phyloP scores from a whole-genome alignment of 306 rosid genomes.

The Cicer judaicum region DNA sequence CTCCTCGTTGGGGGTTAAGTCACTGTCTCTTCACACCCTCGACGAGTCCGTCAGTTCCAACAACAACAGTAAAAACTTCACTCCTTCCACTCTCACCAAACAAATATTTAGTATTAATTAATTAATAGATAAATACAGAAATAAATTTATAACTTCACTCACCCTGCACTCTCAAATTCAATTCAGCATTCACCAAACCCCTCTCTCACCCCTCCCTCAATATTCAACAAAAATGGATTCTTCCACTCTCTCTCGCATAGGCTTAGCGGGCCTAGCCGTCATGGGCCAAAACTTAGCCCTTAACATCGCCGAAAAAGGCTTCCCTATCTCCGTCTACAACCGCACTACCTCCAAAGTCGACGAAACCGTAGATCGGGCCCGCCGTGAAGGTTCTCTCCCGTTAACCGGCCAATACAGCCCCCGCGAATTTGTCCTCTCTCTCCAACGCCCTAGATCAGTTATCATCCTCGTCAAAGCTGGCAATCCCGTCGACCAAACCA shows the following conservation, averaged over 20 bases:
- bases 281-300: conserved; percentile 99
- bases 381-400: conserved; percentile 69
- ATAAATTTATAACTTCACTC: not conserved
- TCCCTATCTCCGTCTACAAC: conserved; percentile 96
- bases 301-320: conserved; percentile 93
- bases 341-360: conserved; percentile 87
- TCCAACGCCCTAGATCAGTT: conserved; percentile 88
- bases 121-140: not conserved
- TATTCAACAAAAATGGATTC: conserved; percentile 56
- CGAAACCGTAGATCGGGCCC: conserved; percentile 85
- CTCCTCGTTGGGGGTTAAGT: conserved; percentile 51
- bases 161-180: not conserved
- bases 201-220: not conserved
- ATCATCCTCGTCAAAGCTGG: conserved; percentile 97
- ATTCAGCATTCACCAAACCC: not conserved
- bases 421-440: conserved; percentile 78
- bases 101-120: not conserved
- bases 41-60: conserved; percentile 77
- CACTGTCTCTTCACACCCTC: conserved; percentile 72
- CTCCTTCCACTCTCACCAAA: not conserved
- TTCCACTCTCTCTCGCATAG: conserved; percentile 79
- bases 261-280: conserved; percentile 90
- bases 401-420: conserved; percentile 75
- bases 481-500: conserved; percentile 86
- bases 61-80: not conserved